Percentiles rank a stretch among this genome's conserved stretches.
These are phyloP conservation scores for Aureobasidium sp. DNA, from an alignment of 2,329 filamentous ascomycete species.

Conservation along the genomic window DNA sequence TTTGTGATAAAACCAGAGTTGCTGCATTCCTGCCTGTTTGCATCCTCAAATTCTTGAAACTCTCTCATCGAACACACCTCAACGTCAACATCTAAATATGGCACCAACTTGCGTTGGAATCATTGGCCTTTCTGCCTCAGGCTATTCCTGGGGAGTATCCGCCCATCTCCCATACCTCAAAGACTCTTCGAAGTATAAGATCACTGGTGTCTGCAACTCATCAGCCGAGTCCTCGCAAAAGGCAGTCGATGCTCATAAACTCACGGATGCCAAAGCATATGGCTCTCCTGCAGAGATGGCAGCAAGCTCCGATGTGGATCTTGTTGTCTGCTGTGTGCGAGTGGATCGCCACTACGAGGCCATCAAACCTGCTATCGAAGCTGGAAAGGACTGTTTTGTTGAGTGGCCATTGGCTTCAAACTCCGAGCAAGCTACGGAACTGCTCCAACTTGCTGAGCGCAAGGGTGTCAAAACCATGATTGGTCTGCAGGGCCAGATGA, in stretches of 20 bases:
- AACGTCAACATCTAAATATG: background rate
- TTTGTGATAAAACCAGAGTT: too few relatives aligned
- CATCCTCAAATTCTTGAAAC: background rate
- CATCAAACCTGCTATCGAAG: constrained; percentile 34
- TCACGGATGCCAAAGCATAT: constrained; percentile 37
- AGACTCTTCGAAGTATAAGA: constrained; percentile 31
- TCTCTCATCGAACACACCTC: background rate
- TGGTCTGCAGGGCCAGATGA: constrained; percentile 39
- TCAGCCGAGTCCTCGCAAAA: constrained; percentile 32
- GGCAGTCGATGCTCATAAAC: constrained; percentile 32
- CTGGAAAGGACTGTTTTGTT: constrained; percentile 40
- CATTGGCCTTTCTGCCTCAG: constrained; percentile 49
- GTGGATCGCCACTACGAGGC: constrained; percentile 36
- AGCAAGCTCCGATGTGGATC: constrained; percentile 37
- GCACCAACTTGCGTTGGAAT: constrained; percentile 46
- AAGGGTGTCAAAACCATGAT: constrained; percentile 37
- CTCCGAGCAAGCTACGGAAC: constrained; percentile 33
- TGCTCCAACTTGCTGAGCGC: constrained; percentile 33
- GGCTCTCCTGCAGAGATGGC: constrained; percentile 35
- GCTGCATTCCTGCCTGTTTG: background rate
- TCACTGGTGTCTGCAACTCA: constrained; percentile 45
- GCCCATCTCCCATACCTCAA: constrained; percentile 55
- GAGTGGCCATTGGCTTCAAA: constrained; percentile 43
- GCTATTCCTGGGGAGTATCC: constrained; percentile 40
- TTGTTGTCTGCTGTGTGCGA: constrained; percentile 38